Evolutionary conservation across 2,329 filamentous ascomycete species (phyloP).

Genomic region (Sporothrix sp.): DNA sequence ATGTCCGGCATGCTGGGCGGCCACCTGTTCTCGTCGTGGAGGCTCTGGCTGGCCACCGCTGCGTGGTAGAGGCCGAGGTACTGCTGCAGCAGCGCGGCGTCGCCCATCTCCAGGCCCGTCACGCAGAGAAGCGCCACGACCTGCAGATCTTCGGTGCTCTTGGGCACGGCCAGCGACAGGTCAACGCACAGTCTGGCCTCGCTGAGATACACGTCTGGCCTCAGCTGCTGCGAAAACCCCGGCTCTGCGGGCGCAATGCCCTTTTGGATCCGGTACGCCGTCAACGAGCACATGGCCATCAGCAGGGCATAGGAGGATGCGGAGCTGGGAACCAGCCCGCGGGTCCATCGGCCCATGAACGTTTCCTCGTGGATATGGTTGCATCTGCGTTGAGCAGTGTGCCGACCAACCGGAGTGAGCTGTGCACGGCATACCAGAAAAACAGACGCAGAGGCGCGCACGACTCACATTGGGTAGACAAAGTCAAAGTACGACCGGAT

Average conservation of each 20-base stretch:
- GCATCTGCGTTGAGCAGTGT: no score
- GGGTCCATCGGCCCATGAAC: slow-evolving; percentile 3
- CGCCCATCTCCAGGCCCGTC: slow-evolving; percentile 8
- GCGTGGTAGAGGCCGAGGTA: slow-evolving; percentile 19
- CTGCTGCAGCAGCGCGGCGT: slow-evolving; percentile 12
- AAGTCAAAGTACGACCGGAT: slow-evolving; percentile 10
- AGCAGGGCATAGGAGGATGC: slow-evolving; percentile 4
- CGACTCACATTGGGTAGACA: slow-evolving; percentile 14
- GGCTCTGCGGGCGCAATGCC: slow-evolving; percentile 4
- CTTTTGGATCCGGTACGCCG: slow-evolving; percentile 7
- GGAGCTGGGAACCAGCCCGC: neutral
- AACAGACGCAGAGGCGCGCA: no score
- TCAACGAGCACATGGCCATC: slow-evolving; percentile 5
- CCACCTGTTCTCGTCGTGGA: slow-evolving; percentile 19
- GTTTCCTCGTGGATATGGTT: slow-evolving; percentile 7
- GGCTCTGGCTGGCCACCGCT: slow-evolving; percentile 13
- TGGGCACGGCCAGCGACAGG: neutral
- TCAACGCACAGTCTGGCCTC: neutral
- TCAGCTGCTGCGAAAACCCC: neutral
- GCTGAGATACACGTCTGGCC: neutral
- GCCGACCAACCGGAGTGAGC: no score
- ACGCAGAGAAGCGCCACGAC: slow-evolving; percentile 11
- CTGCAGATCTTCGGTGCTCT: slow-evolving; percentile 8
- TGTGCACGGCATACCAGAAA: no score
- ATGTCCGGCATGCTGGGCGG: slow-evolving; percentile 8